These are phyloP conservation scores for Chimonanthus praecox DNA, from an alignment of 164 flowering plant genomes.

Conservation along the genomic window DNA sequence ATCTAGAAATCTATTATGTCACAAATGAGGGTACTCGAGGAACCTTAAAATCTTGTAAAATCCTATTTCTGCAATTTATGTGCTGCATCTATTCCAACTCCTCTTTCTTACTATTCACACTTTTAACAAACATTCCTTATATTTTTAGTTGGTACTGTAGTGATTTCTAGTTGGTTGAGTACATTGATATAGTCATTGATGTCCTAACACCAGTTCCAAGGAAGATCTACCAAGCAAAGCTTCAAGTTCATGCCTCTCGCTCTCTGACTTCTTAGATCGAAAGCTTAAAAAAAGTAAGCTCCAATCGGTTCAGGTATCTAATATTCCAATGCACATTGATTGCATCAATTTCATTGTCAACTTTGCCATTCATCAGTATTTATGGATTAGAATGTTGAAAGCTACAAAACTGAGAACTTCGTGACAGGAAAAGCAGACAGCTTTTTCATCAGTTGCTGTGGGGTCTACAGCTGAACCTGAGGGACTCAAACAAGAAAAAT, in stretches of 20 bases:
- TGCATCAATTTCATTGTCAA: background rate
- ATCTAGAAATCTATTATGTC: no score
- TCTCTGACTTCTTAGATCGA: slow-evolving; percentile 54
- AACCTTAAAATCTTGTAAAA: no score
- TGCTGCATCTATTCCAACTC: background rate
- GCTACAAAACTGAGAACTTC: background rate
- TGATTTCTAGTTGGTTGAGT: slow-evolving; percentile 1
- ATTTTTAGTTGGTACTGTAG: background rate
- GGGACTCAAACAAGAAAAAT: slow-evolving; percentile 16
- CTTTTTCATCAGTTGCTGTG: slow-evolving; percentile 27
- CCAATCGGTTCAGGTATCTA: slow-evolving; percentile 37
- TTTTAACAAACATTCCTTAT: no score
- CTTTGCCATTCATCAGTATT: background rate
- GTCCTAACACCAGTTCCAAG: slow-evolving; percentile 11
- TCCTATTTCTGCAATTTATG: no score
- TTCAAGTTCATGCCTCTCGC: slow-evolving; percentile 29
- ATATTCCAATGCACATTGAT: background rate
- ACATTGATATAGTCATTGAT: background rate
- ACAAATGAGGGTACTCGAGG: no score
- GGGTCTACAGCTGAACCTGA: slow-evolving; percentile 11
- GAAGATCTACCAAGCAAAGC: slow-evolving; percentile 15
- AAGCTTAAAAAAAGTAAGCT: slow-evolving; percentile 38
- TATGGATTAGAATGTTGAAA: slow-evolving; percentile 1
- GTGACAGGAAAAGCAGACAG: slow-evolving; percentile 39
- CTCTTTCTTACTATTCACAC: no score